Evolutionary conservation across 306 rosid species (phyloP), one percentile per base, ranked within the genome.

Genomic region (Rosa multiflora): DNA sequence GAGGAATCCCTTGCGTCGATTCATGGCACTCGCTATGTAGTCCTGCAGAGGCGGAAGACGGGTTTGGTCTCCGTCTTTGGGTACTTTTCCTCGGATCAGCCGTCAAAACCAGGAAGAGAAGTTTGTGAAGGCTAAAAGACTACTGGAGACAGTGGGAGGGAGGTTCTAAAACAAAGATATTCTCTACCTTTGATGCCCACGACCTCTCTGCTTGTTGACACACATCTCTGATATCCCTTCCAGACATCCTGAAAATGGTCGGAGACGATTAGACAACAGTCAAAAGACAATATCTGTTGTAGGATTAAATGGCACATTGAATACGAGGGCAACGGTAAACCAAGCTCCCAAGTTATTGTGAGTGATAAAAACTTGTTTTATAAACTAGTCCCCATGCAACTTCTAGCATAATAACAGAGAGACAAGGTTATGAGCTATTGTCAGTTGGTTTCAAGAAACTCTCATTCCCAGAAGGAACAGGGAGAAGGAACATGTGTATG

Each of bases 161-260:
- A 56, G 32, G 63, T n/a, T 18, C 2, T 56, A 3, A 56, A 42
- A 51, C 26, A 35, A 62, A 17, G 67, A 23, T 47, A 51, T 64
- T 49, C 47, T 68, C 51, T 83, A 85, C 99, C 97, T 94, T 94
- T 52, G 99, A 92, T 67, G 97, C 99, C 97, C 97, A 91, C 4
- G 90, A 85, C 46, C 97, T 85, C 85, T 94, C 98, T n/a, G 98
- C 98, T 86, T 92, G 97, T 82, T 85, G 92, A 62, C 97, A 94
- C 70, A 91, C 73, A 69, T 91, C 98, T 90, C 89, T 87, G 64
- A 94, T 94, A 81, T 92, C 97, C 85, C 99, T 91, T 86, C 99
- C 99, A 55, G 95, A 90, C 97, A 92, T 91, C 69, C 99, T 94
- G 86, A 83, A 86, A 56, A 75, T n/a, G 76, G 58, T 43, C 76